Base-by-base conservation (phyloP, 805 yeast species). In the Hagleromyces aurorensis region DNA sequence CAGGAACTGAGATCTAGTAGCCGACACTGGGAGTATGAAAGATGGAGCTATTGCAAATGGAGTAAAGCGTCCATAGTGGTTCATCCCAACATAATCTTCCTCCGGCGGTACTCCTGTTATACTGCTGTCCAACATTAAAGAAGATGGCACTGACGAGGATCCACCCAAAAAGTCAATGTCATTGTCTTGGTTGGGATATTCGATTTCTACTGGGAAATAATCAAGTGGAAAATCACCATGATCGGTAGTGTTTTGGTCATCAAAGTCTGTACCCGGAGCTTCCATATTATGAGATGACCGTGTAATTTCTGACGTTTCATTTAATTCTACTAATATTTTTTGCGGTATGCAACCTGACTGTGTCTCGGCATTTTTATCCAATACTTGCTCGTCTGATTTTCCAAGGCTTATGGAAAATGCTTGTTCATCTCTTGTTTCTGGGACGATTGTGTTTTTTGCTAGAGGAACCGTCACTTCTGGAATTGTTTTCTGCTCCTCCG, bases 201-300 rank as follows among this genome's bases (percentile, higher is more conserved):
- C 63, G 23, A 59, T 52, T 16, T 58, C 64, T 4, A 60, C 56
- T 13, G 75, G 73, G 46, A 78, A 67, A 48, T 75, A 78, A 42
- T 78, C 86, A 32, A 79, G 53, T 3, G 87, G 86, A 57, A 78
- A 78, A 46, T 78, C 86, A 37, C 76, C 79, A 27, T 72, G 77
- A 17, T 65, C 64, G 12, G 29, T 23, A 17, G 5, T 20, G 17
- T 25, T 16, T n/a, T n/a, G 21, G n/a, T 20, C 25, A 21, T 21
- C 24, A 7, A n/a, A n/a, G n/a, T n/a, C n/a, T n/a, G n/a, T 27
- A 11, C 29, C n/a, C n/a, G 13, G 26, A 4, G 37, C 11, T 15
- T 32, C 29, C 18, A 31, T 18, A 5, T 26, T 15, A 8, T 14
- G 24, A n/a, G 24, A 21, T 14, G 7, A 13, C 5, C 15, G 3